Evolutionary conservation across 192 early-diverging fungal genomes (phyloP), one percentile per base, ranked within the genome.

Genomic region (Geosiphon pyriformis): DNA sequence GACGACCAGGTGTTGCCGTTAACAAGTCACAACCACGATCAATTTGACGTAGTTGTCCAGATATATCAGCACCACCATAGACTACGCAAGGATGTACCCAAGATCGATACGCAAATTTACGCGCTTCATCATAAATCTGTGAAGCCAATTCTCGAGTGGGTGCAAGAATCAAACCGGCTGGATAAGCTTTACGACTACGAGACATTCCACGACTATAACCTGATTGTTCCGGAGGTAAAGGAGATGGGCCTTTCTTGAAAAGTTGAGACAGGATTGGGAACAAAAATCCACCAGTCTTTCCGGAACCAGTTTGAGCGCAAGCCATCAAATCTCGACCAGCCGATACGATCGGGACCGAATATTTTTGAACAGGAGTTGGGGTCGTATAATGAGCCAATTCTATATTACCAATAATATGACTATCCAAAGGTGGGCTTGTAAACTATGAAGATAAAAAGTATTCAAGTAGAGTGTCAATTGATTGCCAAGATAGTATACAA

Each of bases 201-300:
- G 82, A 71, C 58, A 87, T 74, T 27, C 83, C 82, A 34, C 72
- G 76, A 47, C 55, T 62, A 56, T 60, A 69, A 22, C 58, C 30
- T 47, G 71, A 67, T 61, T 68, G 69, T 18, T 74, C 70, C 48
- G 79, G 76, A 33, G 79, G 73, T 59, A 71, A 72, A 26, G 83
- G 69, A n/a, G 75, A 52, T 42, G 89, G 84, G 6, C 87, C 96
- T 65, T 87, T 87, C 76, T 85, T 83, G 83, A 94, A 98, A 57
- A 88, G 85, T 73, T 96, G 90, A 48, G 88, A 88, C 34, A 98
- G 83, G 56, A 98, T 96, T 47, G 96, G 96, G 80, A 98, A 90
- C 67, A 98, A 82, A 83, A 98, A 98, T 49, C 95, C 96, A 65
- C 90, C 96, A 48, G 96, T 98, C 80, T 98, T 92, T 53, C 92